Evolutionary conservation across 1,284 basidiomycete species (phyloP).

Genomic region (Tilletia setariae): DNA sequence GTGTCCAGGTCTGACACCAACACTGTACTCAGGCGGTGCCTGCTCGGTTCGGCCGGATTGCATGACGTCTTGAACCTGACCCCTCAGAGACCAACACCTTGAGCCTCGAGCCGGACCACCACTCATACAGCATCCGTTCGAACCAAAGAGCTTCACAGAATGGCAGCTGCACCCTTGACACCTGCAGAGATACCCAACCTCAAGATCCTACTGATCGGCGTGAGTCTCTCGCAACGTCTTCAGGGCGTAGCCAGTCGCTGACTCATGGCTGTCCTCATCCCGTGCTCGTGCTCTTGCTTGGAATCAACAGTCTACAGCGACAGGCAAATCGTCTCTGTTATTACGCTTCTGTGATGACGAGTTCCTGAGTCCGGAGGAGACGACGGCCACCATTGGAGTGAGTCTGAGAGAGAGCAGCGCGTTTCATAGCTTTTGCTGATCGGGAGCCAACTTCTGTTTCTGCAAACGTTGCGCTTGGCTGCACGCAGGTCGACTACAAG

Average conservation of each 20-base stretch:
- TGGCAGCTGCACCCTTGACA: slow-evolving; percentile 25
- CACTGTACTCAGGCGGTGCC: too few species aligned
- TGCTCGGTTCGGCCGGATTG: too few species aligned
- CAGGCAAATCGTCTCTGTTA: slow-evolving; percentile 79
- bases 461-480: slow-evolving; percentile 1
- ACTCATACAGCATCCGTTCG: too few species aligned
- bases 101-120: too few species aligned
- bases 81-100: too few species aligned
- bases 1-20: too few species aligned
- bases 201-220: slow-evolving; percentile 62
- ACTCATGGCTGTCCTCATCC: background rate
- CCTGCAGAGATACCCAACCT: slow-evolving; percentile 52
- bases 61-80: too few species aligned
- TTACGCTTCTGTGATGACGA: slow-evolving; percentile 94
- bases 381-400: slow-evolving; percentile 79
- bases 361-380: slow-evolving; percentile 91
- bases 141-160: background rate
- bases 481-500: slow-evolving; percentile 22
- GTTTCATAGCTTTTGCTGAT: too few species aligned
- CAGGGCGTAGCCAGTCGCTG: background rate
- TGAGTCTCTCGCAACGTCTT: background rate
- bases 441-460: too few species aligned
- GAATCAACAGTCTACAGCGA: slow-evolving; percentile 67
- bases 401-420: slow-evolving; percentile 45
- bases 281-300: background rate